Base-by-base conservation (phyloP, 2,329 filamentous ascomycete genomes). In the Talaromyces sp. region DNA sequence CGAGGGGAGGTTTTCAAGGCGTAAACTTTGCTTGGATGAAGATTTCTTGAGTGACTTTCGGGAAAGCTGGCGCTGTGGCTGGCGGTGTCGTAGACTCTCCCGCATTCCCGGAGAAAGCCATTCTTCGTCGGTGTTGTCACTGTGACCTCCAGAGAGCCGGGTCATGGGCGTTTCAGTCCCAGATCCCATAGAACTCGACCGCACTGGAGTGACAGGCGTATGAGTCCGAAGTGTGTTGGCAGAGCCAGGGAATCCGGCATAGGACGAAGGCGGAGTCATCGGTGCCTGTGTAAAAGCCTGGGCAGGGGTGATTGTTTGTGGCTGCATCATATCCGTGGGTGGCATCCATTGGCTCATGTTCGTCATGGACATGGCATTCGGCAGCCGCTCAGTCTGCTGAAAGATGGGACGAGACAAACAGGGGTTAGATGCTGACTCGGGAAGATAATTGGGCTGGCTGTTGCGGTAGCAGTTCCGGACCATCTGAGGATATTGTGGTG, bases 391-490 rank as follows among this genome's bases (percentile, higher is more conserved):
- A 3, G 68, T 66, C 35, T 75, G 73, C 55, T 69, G 71, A 57
- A 76, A 76, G 58, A 76, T 76, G 2, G 74, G 69, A 26, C 73
- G 69, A 41, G 74, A 75, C 41, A 76, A 58, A 43, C 74, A 76
- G 1, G 74, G 74, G 53, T 76, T 76, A 29, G 73, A 73, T 5
- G 68, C 68, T 4, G 74, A 74, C 38, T 75, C 74, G 1, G 74
- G 72, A n/a, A 76, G 64, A 54, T 74, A 76, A 4, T 67, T 62
- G 5, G 67, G 59, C 49, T 67, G 68, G 53, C 71, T 70, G 7
- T 70, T 69, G 17, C 71, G 72, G 58, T 75, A 73, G 61, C 70
- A 69, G 60, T 69, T 70, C 29, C 73, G 72, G 11, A 66, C 64
- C 72, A 75, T 73, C 4, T 69, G 67, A 27, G 69, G 67, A 56